Evolutionary conservation across 1,139 yeast genomes (phyloP).

Genomic region (Blastobotrys capitulatus): DNA sequence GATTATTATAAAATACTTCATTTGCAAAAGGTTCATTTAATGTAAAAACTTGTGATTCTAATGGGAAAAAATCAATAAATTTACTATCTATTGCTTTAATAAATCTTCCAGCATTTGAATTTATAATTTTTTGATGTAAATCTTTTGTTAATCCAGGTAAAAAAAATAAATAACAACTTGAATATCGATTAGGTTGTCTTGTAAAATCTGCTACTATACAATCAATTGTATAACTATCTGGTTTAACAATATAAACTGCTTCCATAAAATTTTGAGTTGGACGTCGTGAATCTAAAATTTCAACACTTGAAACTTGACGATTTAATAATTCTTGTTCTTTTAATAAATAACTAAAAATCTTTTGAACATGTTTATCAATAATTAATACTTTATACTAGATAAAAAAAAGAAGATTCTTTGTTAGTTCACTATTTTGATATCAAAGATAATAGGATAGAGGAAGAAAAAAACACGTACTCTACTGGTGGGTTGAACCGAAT

Average conservation of each 20-base stretch:
- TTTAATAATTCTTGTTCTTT: constrained; percentile 37
- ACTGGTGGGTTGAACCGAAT: constrained; percentile 32
- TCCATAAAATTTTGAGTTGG: constrained; percentile 47
- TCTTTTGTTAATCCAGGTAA: constrained; percentile 43
- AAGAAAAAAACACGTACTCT: constrained; percentile 20
- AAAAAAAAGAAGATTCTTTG: too few relatives aligned
- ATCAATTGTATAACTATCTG: constrained; percentile 47
- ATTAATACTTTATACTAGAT: constrained; percentile 39
- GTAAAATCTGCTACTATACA: constrained; percentile 58
- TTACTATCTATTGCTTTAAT: constrained; percentile 24
- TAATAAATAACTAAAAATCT: constrained; percentile 34
- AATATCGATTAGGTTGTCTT: constrained; percentile 49
- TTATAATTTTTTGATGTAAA: constrained; percentile 22
- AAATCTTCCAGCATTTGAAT: constrained; percentile 24
- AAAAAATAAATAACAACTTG: constrained; percentile 52
- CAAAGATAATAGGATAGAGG: background rate
- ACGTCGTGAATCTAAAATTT: constrained; percentile 48
- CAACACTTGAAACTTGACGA: constrained; percentile 42
- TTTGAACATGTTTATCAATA: constrained; percentile 35
- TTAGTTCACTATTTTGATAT: background rate
- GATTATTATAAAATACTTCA: constrained; percentile 66
- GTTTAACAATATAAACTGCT: constrained; percentile 56
- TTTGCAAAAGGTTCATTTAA: constrained; percentile 45
- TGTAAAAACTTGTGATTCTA: constrained; percentile 46
- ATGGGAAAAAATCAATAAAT: constrained; percentile 41